Base-by-base conservation (phyloP, 441 rosid genomes). In the Metrosideros polymorpha region DNA sequence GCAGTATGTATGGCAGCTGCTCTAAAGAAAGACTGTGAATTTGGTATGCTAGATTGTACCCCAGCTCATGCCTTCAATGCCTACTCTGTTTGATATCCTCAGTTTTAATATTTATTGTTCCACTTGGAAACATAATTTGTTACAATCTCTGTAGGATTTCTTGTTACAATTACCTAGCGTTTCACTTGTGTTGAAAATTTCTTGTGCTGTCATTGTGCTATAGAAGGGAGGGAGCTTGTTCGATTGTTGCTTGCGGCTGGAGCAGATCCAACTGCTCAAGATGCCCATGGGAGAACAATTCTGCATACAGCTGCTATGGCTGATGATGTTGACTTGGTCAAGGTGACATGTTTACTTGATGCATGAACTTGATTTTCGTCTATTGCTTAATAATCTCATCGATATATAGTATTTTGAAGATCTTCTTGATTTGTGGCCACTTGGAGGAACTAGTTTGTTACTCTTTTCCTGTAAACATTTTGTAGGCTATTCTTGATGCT, bases 291-390 rank as follows among this genome's bases (percentile, higher is more conserved):
- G 77, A 94, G 96, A 91, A 98, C 99, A 85, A 99, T 95, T 27
- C 90, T 98, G 91, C 99, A 98, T 92, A 92, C 94, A 84, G 99
- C 99, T 91, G 96, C 99, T 35, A 94, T 95, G 99, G 97, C 95
- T 82, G 95, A 98, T 92, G 97, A 97, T 91, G 94, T 92, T 90
- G 98, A 96, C 82, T 92, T 97, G 90, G 98, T 97, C 90, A 93
- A 94, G 89, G 99, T 98, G 92, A 86, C 51, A 52, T 79, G 43
- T 43, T 86, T 87, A 76, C 86, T 35, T 85, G 14, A 45, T 87
- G 76, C 82, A 61, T 87, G 52, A 87, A 85, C 82, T 86, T 52
- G 89, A 49, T 86, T 24, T 85, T 83, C 53, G 29, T 43, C 86
- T 84, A n/a, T 82, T 84, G 84, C 84, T 57, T 57, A 83, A 75